Base-by-base conservation (phyloP, 768 basidiomycete species). In the Hypholoma fasciculare region DNA sequence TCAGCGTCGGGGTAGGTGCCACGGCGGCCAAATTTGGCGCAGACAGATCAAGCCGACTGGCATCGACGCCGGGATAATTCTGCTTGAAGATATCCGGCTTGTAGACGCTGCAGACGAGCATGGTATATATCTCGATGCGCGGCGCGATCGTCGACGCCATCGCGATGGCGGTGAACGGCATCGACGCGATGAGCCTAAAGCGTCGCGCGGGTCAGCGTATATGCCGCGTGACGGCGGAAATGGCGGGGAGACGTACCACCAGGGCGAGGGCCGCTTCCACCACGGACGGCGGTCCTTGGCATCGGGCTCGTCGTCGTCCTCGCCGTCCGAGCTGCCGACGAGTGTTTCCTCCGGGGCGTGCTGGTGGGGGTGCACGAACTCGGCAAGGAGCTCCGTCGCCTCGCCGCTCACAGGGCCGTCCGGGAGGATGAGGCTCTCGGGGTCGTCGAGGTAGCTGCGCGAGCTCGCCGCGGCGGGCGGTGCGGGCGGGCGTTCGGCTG, bases 191-290 rank as follows among this genome's bases (percentile, higher is more conserved):
- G 39, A 90, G 67, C 90, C 92, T 93, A n/a, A n/a, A n/a, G 65
- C 30, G 30, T 19, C 19, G 50, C 39, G 50, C 8, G 43, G 9
- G 27, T 47, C 19, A 42, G 9, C 20, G 2, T 23, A 30, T 19
- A 42, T 37, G 23, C 17, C 13, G 48, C 30, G 23, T 16, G n/a
- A 23, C 23, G 30, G 36, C 48, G 23, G 26, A 54, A 27, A 14
- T 26, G 37, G 14, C 9, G 11, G 52, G 11, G 37, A 23, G 42
- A 38, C 61, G 48, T 57, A 91, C 92, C 90, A 92, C 74, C 77
- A 80, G 0, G 89, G 79, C 0, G 90, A 90, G 3, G 91, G 89
- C 42, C 81, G 75, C 72, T 77, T 90, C 82, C 87, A 92, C 90
- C 90, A 92, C 3, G 89, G 86, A 47, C 79, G 74, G 61, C 57